These are phyloP conservation scores for Fistulinella prunicolor DNA, from an alignment of 768 basidiomycete species.

Conservation along the genomic window DNA sequence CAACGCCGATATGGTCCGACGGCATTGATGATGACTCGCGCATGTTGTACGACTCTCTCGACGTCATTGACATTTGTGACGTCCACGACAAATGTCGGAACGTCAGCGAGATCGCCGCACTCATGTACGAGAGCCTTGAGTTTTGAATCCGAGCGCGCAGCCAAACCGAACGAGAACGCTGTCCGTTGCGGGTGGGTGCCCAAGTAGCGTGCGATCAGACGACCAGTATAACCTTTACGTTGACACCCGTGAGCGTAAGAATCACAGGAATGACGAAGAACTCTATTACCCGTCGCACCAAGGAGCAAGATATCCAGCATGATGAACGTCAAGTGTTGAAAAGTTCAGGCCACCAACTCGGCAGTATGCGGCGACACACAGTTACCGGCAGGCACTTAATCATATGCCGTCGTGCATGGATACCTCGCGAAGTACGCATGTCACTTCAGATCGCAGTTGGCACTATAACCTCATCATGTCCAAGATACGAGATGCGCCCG, in stretches of 20 bases:
- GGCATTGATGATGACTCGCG: constrained; percentile 71
- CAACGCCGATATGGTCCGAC: constrained; percentile 73
- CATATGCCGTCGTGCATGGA: neutral
- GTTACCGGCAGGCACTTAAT: constrained; percentile 1
- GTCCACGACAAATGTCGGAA: constrained; percentile 55
- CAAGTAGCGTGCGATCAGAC: constrained; percentile 67
- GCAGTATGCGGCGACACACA: constrained; percentile 2
- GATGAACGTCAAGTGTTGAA: constrained; percentile 14
- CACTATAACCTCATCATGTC: neutral
- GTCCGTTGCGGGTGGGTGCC: constrained; percentile 55
- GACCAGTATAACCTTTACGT: constrained; percentile 60
- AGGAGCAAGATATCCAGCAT: constrained; percentile 63
- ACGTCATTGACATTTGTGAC: constrained; percentile 52
- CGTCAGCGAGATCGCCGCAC: constrained; percentile 38
- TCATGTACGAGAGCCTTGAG: constrained; percentile 51
- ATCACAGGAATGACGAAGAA: neutral
- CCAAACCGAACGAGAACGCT: constrained; percentile 64
- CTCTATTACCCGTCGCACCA: constrained; percentile 56
- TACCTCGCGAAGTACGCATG: constrained; percentile 17
- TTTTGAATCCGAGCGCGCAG: constrained; percentile 64
- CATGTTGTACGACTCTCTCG: constrained; percentile 51
- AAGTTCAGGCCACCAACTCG: constrained; percentile 5
- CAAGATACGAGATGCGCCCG: neutral
- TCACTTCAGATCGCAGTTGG: neutral
- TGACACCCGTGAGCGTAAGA: constrained; percentile 11